A percentile compares a stretch with the other conserved stretches of the same genome.
Evolutionary conservation across 306 rosid species (phyloP).

Genomic region (Elaeagnus macrophylla): DNA sequence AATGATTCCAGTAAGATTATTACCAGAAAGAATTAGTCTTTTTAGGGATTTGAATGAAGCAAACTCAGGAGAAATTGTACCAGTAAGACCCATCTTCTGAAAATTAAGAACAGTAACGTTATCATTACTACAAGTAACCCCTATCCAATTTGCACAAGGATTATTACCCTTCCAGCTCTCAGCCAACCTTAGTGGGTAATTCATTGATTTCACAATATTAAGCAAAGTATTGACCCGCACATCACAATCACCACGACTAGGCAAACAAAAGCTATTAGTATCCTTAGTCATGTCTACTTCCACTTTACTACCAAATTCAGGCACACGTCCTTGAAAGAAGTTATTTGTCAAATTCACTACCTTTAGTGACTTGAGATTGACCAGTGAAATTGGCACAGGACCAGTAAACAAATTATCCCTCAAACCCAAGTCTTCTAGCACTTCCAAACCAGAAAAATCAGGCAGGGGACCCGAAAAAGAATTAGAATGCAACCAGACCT

Average conservation of each 20-base stretch:
- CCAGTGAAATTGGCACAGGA: slow-evolving; percentile 54
- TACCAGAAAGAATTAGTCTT: slow-evolving; percentile 54
- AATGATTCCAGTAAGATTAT: slow-evolving; percentile 57
- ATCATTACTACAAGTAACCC: slow-evolving; percentile 51
- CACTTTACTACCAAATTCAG: slow-evolving; percentile 42
- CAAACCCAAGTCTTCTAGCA: slow-evolving; percentile 44
- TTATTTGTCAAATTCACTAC: slow-evolving; percentile 72
- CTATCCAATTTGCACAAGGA: slow-evolving; percentile 70
- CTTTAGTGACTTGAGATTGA: slow-evolving; percentile 38
- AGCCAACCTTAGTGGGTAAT: slow-evolving; percentile 58
- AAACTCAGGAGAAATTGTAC: slow-evolving; percentile 54
- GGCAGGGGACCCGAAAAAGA: slow-evolving; percentile 63
- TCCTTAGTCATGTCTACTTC: slow-evolving; percentile 50
- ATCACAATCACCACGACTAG: slow-evolving; percentile 54
- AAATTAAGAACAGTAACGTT: slow-evolving; percentile 55
- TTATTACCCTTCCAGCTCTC: slow-evolving; percentile 71
- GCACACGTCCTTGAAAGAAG: slow-evolving; percentile 58
- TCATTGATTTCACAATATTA: slow-evolving; percentile 38
- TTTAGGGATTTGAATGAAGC: slow-evolving; percentile 45
- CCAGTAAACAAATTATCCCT: slow-evolving; percentile 74
- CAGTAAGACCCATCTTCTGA: slow-evolving; percentile 66
- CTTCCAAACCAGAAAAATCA: slow-evolving; percentile 46
- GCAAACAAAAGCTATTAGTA: slow-evolving; percentile 62
- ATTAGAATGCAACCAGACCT: slow-evolving; percentile 76
- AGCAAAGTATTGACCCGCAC: slow-evolving; percentile 43